A percentile compares a stretch with the other conserved stretches of the same genome.
Evolutionary conservation across 768 basidiomycete species (phyloP).

Genomic region (Podaxis sp.): DNA sequence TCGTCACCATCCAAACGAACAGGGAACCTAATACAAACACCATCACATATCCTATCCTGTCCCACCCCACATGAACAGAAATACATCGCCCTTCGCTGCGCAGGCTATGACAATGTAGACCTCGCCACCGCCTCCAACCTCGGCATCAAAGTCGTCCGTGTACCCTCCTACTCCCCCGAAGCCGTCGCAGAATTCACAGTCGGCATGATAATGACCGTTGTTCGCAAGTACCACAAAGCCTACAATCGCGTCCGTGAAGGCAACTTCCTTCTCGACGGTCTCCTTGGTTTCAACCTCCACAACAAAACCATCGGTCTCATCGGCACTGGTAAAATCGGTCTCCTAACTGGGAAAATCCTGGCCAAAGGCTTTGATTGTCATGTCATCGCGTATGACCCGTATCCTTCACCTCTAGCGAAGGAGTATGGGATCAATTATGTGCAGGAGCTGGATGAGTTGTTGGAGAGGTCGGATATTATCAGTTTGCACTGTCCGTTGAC

Average conservation of each 20-base stretch:
- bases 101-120: conserved; percentile 44
- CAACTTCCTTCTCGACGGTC: conserved; percentile 43
- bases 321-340: conserved; percentile 43
- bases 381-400: conserved; percentile 41
- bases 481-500: conserved; percentile 42
- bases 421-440: conserved; percentile 39
- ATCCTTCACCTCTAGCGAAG: conserved; percentile 29
- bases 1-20: background rate
- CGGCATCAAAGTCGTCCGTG: conserved; percentile 37
- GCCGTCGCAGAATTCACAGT: conserved; percentile 44
- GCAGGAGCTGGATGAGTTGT: conserved; percentile 32
- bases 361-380: conserved; percentile 36
- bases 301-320: conserved; percentile 43
- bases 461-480: conserved; percentile 36
- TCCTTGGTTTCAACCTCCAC: conserved; percentile 38
- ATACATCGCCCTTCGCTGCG: conserved; percentile 39
- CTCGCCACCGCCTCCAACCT: conserved; percentile 26
- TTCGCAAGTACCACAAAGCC: conserved; percentile 46
- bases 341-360: conserved; percentile 40
- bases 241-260: conserved; percentile 44
- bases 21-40: background rate
- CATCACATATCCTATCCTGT: too few species aligned
- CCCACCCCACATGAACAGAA: conserved; percentile 23
- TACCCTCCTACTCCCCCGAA: conserved; percentile 43
- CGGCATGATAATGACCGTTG: conserved; percentile 44